phyloP scores from a whole-genome alignment of 345 rosid species.

The Nasturtium officinale region DNA sequence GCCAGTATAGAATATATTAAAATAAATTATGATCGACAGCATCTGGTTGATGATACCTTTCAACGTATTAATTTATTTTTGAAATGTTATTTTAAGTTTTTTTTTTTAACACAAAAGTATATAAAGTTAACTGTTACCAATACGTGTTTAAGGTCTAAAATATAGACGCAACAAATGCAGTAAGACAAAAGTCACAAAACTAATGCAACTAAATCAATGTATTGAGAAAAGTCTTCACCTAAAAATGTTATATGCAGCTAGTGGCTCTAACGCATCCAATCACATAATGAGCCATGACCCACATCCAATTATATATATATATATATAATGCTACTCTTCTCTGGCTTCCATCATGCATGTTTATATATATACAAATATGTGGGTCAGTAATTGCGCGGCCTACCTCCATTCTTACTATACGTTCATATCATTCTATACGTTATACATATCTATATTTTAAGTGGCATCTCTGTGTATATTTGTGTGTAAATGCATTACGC shows the following conservation, averaged over 20 bases:
- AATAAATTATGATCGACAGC: not conserved
- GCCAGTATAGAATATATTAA: not conserved
- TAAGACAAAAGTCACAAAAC: not conserved
- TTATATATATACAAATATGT: slow-evolving; percentile 32
- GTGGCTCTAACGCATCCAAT: slow-evolving; percentile 36
- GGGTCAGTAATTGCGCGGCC: slow-evolving; percentile 32
- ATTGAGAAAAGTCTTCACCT: slow-evolving; percentile 14
- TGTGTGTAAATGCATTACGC: not conserved
- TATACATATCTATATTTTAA: slow-evolving; percentile 7
- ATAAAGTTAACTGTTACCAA: not conserved
- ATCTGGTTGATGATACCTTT: not conserved
- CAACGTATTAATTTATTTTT: not conserved
- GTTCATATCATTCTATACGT: slow-evolving; percentile 6
- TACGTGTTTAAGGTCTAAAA: not conserved
- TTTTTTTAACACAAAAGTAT: not conserved
- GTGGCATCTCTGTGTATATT: not conserved
- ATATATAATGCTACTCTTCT: slow-evolving; percentile 34
- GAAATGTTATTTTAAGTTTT: not conserved
- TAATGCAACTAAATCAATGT: not conserved
- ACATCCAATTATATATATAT: slow-evolving; percentile 33
- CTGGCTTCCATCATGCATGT: slow-evolving; percentile 41
- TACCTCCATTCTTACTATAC: slow-evolving; percentile 25
- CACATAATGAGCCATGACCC: slow-evolving; percentile 35
- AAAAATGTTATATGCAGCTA: slow-evolving; percentile 26
- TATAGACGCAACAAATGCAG: slow-evolving; percentile 4